Conservation (phyloP, 2,329 filamentous ascomycete genomes). For the Bimuria novae-zelandiae region DNA sequence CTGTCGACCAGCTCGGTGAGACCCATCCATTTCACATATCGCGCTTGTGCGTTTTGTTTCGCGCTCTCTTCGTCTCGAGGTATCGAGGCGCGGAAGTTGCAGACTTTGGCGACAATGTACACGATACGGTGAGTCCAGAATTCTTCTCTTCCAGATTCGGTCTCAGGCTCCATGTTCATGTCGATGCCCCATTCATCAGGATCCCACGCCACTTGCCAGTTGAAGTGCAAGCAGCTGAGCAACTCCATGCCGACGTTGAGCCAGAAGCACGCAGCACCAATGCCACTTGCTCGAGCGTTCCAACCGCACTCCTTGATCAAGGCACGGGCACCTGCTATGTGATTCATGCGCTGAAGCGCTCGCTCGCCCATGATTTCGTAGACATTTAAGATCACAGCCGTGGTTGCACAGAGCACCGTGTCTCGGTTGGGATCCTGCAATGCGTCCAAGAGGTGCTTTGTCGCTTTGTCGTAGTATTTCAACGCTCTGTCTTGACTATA, state of each 20-base stretch:
- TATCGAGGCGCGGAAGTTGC: constrained; percentile 78
- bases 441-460: constrained; percentile 73
- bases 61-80: constrained; percentile 64
- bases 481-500: constrained; percentile 78
- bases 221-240: constrained; percentile 83
- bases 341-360: constrained; percentile 80
- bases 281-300: constrained; percentile 77
- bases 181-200: constrained; percentile 89
- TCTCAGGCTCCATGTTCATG: constrained; percentile 68
- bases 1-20: constrained; percentile 81
- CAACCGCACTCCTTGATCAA: constrained; percentile 89
- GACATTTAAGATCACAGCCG: constrained; percentile 85
- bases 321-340: constrained; percentile 82
- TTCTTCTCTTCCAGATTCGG: constrained; percentile 71
- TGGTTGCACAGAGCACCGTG: constrained; percentile 81
- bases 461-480: constrained; percentile 85
- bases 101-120: constrained; percentile 84
- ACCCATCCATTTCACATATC: constrained; percentile 75
- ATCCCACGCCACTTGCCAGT: constrained; percentile 86
- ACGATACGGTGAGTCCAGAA: constrained; percentile 87
- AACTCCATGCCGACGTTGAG: constrained; percentile 89
- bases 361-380: constrained; percentile 92
- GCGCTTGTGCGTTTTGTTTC: constrained; percentile 64
- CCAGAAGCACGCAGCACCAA: constrained; percentile 92
- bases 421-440: constrained; percentile 85